Percentiles rank a stretch among this genome's conserved stretches.
phyloP scores from a whole-genome alignment of 2,329 filamentous ascomycete species.

The Keithomyces neogunnii region DNA sequence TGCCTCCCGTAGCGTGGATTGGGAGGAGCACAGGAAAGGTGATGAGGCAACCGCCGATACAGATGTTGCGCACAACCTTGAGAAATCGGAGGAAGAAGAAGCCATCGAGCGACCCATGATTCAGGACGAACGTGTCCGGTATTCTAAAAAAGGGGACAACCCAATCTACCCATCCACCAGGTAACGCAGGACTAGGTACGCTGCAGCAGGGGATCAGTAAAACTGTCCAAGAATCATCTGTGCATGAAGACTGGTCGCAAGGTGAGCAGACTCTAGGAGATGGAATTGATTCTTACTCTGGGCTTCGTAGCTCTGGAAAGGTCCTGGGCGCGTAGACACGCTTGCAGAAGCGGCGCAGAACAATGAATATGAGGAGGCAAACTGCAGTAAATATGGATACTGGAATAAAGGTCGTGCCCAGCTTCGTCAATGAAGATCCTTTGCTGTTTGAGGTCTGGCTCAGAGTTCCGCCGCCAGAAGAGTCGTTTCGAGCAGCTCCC shows the following conservation, averaged over 20 bases:
- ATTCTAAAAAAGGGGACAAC: conserved; percentile 56
- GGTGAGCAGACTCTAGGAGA: neutral
- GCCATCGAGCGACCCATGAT: conserved; percentile 86
- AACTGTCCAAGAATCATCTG: neutral
- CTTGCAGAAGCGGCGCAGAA: conserved; percentile 35
- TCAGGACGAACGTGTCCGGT: conserved; percentile 71
- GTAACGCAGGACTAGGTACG: conserved; percentile 50
- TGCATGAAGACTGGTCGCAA: neutral
- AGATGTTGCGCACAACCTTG: conserved; percentile 67
- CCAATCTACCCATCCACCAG: conserved; percentile 59
- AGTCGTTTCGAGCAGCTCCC: conserved; percentile 25
- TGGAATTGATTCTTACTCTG: conserved; percentile 21
- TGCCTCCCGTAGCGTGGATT: conserved; percentile 76
- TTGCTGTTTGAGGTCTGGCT: conserved; percentile 24
- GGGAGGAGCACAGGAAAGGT: conserved; percentile 85
- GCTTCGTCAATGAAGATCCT: conserved; percentile 25
- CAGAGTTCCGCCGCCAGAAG: conserved; percentile 23
- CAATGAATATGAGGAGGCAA: conserved; percentile 41
- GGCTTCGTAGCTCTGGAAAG: conserved; percentile 38
- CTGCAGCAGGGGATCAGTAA: conserved; percentile 19
- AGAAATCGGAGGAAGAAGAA: conserved; percentile 78
- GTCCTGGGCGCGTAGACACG: conserved; percentile 49
- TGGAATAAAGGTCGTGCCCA: conserved; percentile 45
- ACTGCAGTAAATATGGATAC: conserved; percentile 41
- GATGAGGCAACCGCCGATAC: conserved; percentile 73